Evolutionary conservation across 495 filamentous ascomycete genomes (phyloP).

Genomic region (Cercophora sp.): DNA sequence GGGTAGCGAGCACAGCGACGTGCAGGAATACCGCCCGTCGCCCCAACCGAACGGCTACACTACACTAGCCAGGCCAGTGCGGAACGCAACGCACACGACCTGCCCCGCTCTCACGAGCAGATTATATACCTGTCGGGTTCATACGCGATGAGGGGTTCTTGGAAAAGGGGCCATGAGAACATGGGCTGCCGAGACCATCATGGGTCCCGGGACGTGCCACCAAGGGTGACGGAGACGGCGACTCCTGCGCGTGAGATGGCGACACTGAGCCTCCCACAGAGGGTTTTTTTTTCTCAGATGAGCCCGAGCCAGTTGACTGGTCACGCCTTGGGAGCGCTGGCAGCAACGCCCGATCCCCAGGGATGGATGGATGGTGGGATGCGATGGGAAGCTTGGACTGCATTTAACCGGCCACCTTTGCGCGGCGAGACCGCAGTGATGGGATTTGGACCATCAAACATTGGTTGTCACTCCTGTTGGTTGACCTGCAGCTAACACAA

Average conservation of each 20-base stretch:
- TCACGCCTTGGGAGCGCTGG: not conserved
- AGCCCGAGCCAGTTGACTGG: not conserved
- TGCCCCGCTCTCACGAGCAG: constrained; percentile 2
- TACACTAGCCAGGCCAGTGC: constrained; percentile 4
- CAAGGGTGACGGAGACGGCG: too few relatives aligned
- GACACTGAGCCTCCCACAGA: too few relatives aligned
- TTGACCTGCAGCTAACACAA: constrained; percentile 2
- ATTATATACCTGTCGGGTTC: too few relatives aligned
- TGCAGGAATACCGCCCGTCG: not conserved
- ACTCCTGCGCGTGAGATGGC: too few relatives aligned
- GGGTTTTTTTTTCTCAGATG: too few relatives aligned
- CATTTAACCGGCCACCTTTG: constrained; percentile 21
- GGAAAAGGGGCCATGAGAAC: not conserved
- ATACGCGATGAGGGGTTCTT: not conserved
- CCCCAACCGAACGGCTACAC: not conserved
- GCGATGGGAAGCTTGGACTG: constrained; percentile 4
- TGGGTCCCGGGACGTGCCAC: too few relatives aligned
- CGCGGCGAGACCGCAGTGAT: constrained; percentile 17
- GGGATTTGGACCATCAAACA: constrained; percentile 22
- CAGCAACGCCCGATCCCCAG: not conserved
- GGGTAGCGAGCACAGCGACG: not conserved
- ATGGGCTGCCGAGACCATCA: too few relatives aligned
- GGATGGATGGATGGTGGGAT: not conserved
- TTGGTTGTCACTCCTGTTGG: constrained; percentile 6
- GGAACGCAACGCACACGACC: not conserved